Conservation (phyloP, 2,329 filamentous ascomycete genomes). For the Aspergillus sp. region DNA sequence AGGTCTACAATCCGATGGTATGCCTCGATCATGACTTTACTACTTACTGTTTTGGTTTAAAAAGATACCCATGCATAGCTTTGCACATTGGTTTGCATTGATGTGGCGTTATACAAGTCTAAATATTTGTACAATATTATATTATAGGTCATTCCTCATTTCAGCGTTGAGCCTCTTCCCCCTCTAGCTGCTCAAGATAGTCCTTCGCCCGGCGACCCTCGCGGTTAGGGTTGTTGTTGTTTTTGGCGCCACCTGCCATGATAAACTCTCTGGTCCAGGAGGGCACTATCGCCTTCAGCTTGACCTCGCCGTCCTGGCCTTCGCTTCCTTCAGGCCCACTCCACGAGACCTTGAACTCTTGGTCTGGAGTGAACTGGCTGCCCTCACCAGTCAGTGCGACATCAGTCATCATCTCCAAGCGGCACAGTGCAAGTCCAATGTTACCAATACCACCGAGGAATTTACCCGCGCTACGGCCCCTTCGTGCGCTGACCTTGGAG, state of each 20-base stretch:
- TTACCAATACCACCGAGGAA: slow-evolving; percentile 81
- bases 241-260: slow-evolving; percentile 43
- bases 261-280: slow-evolving; percentile 66
- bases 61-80: slow-evolving; percentile 21
- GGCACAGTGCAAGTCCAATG: slow-evolving; percentile 82
- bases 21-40: not conserved
- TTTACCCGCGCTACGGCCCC: slow-evolving; percentile 75
- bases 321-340: slow-evolving; percentile 46
- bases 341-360: slow-evolving; percentile 66
- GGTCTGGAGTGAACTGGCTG: slow-evolving; percentile 61
- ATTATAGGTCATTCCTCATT: slow-evolving; percentile 28
- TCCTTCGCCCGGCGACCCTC: slow-evolving; percentile 41
- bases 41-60: slow-evolving; percentile 3
- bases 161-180: slow-evolving; percentile 36
- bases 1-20: not conserved
- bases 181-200: slow-evolving; percentile 43
- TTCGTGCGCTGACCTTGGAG: slow-evolving; percentile 53
- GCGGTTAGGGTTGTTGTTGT: slow-evolving; percentile 32
- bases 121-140: slow-evolving; percentile 21
- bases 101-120: slow-evolving; percentile 23
- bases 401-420: slow-evolving; percentile 89
- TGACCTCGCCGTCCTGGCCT: slow-evolving; percentile 50
- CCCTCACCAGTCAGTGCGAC: slow-evolving; percentile 71
- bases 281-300: slow-evolving; percentile 81
- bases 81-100: slow-evolving; percentile 2